Base-by-base conservation (phyloP, 2,329 filamentous ascomycete genomes). In the Trichoderma oligosporum region DNA sequence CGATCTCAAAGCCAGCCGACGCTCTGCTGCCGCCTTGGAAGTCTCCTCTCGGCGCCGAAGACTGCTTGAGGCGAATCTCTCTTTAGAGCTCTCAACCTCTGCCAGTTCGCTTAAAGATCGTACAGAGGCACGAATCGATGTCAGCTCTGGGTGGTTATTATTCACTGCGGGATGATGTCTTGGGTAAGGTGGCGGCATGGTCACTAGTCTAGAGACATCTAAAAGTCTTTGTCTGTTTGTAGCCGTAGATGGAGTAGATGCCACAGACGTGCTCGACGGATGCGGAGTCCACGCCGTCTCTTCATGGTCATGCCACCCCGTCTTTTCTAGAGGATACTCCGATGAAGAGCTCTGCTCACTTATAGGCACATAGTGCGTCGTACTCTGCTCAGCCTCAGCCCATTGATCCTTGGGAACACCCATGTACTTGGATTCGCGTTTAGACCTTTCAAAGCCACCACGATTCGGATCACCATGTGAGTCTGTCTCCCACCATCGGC, bases 391-490 rank as follows among this genome's bases (percentile, higher is more conserved):
- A 63, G 67, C 68, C 60, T 83, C 81, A 39, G 82, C 77, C 82
- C 85, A 89, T 65, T 93, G 88, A 22, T 92, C 90, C 64, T 88
- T 88, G 4, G 87, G 86, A 35, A 97, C 80, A 4, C 93, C 91
- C 93, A 97, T 97, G 67, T 97, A 97, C 70, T 97, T 97, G 2
- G 91, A 94, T 73, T 97, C 93, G 41, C 91, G 82, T 67, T 92
- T 95, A 2, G 89, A 91, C 65, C 92, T 82, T 64, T 91, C 88
- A 12, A 96, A 71, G 52, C 80, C 76, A 55, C 80, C 76, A 29
- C 76, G 78, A 1, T 81, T 80, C 4, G 80, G 80, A 1, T 82
- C 81, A 0, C 87, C 89, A n/a, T 81, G 79, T 1, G 88, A 91
- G 54, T 88, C 89, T 12, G 85, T 82, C 72, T 97, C 94, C 92